These are phyloP conservation scores for Fusarium robinianum DNA, from an alignment of 2,329 filamentous ascomycete genomes.

Conservation along the genomic window DNA sequence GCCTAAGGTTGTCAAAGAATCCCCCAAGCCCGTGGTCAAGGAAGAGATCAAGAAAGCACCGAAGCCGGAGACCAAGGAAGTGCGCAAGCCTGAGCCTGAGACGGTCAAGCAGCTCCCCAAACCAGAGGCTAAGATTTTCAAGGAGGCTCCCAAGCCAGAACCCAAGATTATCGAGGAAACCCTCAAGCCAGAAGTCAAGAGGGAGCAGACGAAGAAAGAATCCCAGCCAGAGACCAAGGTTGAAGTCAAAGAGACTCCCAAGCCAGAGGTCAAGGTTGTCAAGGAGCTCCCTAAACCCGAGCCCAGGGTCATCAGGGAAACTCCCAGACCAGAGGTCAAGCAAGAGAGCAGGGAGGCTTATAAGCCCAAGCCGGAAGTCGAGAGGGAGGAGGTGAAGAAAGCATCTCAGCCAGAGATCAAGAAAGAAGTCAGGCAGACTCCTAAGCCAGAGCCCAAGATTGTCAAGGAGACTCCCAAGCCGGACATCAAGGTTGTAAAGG, in stretches of 20 bases:
- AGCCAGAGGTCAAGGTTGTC: neutral
- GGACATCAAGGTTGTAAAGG: neutral
- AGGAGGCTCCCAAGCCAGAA: neutral
- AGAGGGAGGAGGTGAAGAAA: too few species aligned
- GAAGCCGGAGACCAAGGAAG: neutral
- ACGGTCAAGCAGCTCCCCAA: neutral
- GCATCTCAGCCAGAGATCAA: neutral
- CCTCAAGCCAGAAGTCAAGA: too few species aligned
- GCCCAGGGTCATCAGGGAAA: neutral
- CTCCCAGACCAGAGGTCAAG: neutral
- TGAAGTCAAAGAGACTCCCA: neutral
- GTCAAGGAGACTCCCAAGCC: neutral
- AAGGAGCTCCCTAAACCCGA: neutral
- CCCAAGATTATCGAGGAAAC: neutral
- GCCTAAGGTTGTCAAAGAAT: too few species aligned
- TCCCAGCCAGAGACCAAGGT: conserved; percentile 1
- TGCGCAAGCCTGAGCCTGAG: neutral
- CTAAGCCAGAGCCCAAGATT: neutral
- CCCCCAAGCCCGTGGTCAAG: neutral
- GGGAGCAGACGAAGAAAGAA: too few species aligned
- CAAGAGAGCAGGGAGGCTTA: neutral
- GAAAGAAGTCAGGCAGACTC: neutral
- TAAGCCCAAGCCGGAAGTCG: neutral
- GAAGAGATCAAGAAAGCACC: neutral
- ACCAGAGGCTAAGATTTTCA: too few species aligned